phyloP scores from a whole-genome alignment of 2,329 filamentous ascomycete genomes.

The Ceratocystis variospora region DNA sequence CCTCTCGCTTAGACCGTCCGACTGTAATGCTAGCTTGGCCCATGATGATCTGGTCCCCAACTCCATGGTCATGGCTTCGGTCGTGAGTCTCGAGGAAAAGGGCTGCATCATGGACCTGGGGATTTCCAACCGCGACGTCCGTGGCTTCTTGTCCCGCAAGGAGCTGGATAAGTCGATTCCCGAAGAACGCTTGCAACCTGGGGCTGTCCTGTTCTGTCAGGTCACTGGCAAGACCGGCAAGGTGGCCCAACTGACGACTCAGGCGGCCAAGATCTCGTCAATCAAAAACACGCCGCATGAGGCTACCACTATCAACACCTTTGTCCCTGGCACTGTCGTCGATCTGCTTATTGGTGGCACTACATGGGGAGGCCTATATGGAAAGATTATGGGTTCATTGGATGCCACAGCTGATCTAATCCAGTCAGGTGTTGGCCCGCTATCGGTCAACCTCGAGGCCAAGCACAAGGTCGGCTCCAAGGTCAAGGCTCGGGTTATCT shows the following conservation, averaged over 20 bases:
- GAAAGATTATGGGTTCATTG: conserved; percentile 83
- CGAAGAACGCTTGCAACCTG: conserved; percentile 60
- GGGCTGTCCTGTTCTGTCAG: conserved; percentile 71
- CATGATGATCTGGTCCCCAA: conserved; percentile 62
- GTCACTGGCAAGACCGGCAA: conserved; percentile 68
- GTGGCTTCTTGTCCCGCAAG: conserved; percentile 74
- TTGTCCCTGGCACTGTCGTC: conserved; percentile 80
- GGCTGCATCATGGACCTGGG: conserved; percentile 88
- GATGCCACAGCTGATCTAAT: conserved; percentile 83
- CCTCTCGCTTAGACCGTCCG: conserved; percentile 65
- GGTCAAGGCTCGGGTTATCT: conserved; percentile 74
- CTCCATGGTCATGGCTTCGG: conserved; percentile 70
- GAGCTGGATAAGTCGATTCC: conserved; percentile 57
- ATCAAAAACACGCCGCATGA: conserved; percentile 52
- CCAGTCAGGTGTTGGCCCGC: conserved; percentile 66
- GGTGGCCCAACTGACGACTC: conserved; percentile 72
- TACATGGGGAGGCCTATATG: conserved; percentile 58
- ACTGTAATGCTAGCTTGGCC: conserved; percentile 62
- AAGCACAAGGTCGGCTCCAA: conserved; percentile 76
- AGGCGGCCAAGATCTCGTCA: conserved; percentile 55
- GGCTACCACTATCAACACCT: conserved; percentile 77
- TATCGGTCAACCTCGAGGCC: conserved; percentile 54
- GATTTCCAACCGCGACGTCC: conserved; percentile 50
- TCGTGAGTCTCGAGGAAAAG: conserved; percentile 88
- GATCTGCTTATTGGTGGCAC: conserved; percentile 72